Base-by-base conservation (phyloP, 1,284 basidiomycete species). In the Mycena sp. region DNA sequence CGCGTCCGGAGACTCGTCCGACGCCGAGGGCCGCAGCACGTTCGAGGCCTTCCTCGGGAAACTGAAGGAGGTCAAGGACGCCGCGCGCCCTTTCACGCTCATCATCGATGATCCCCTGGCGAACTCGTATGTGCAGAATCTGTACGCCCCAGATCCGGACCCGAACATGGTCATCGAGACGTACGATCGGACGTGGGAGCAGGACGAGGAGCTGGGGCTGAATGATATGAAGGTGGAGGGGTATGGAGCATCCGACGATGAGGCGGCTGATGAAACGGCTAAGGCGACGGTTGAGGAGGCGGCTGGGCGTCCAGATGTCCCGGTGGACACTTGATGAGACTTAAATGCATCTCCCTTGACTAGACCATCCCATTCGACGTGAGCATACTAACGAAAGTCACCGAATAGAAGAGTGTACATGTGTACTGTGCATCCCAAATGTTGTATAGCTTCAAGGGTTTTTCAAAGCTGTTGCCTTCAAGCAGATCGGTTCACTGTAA, bases 161-260 rank as follows among this genome's bases (percentile, higher is more conserved):
- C 95, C 95, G 11, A 94, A 95, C 72, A 94, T 98, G 94, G 85
- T 78, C 54, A 88, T 92, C 52, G 94, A 93, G 73, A 78, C 78
- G 64, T 99, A 99, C 73, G 91, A 94, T 30, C 84, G 98, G 54
- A 88, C 88, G 6, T 93, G 87, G 81, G 89, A 96, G 59, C 96
- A 99, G 81, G 96, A 99, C 74, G 97, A 99, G 75, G 95, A 96
- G 58, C 82, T 99, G 11, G 98, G 98, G 0, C 76, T 99, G 73
- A 99, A 98, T 74, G 98, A 99, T 75, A 99, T 99, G 80, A 92
- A 94, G 68, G 89, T 98, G 5, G 95, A 97, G 73, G 88, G 88
- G 1, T 97, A 96, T 73, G 88, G 89, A 66, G 77, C 67, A 32
- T 74, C 75, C 29, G 72, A 68, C 16, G 58, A 69, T 25, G 62